Evolutionary conservation across 257 asterid genomes (phyloP).

Genomic region (Paulownia fortunei): DNA sequence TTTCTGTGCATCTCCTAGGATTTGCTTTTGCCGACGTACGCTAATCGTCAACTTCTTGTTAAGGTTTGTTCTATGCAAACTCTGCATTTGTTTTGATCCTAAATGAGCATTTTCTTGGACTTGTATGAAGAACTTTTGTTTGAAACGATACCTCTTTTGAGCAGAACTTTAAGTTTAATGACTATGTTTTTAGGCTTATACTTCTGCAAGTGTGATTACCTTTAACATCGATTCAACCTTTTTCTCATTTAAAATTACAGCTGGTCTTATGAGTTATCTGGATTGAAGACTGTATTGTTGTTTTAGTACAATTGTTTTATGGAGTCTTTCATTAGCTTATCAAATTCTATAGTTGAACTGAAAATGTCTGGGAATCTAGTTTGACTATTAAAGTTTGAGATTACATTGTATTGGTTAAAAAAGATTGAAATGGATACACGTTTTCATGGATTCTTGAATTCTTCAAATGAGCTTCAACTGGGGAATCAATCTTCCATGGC

Average conservation of each 20-base stretch:
- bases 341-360: neutral
- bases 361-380: neutral
- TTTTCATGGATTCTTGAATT: conserved; percentile 37
- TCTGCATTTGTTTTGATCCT: neutral
- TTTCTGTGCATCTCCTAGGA: conserved; percentile 10
- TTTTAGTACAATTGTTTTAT: too few species aligned
- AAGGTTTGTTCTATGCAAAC: neutral
- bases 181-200: too few species aligned
- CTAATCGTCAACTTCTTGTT: neutral
- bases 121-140: too few species aligned
- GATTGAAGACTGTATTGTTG: neutral
- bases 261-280: too few species aligned
- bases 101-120: too few species aligned
- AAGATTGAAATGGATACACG: conserved; percentile 62
- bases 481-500: conserved; percentile 41
- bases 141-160: too few species aligned
- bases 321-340: neutral
- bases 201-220: too few species aligned
- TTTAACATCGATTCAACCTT: too few species aligned
- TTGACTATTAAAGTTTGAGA: neutral
- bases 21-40: conserved; percentile 27
- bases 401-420: too few species aligned
- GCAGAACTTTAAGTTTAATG: too few species aligned
- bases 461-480: conserved; percentile 34
- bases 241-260: too few species aligned